These are phyloP conservation scores for Phytopythium sindhum DNA, from an alignment of 352 stramenopile species.

Conservation along the genomic window DNA sequence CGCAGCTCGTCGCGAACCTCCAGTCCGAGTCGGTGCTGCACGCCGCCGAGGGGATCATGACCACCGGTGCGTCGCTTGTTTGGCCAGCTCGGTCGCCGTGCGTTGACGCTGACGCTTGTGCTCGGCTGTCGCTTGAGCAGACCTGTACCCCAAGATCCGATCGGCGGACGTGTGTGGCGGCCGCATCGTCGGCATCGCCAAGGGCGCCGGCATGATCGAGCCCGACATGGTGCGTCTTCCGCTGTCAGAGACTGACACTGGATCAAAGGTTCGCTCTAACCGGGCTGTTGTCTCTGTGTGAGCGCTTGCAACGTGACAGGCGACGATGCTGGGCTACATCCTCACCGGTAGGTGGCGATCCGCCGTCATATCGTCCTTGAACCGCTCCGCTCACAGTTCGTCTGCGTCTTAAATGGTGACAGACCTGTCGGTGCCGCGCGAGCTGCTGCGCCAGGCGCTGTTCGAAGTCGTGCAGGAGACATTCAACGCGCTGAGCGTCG, in stretches of 20 bases:
- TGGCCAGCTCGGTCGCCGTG: too few species aligned
- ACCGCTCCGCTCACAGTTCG: background rate
- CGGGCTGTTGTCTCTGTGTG: background rate
- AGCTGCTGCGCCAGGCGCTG: constrained; percentile 77
- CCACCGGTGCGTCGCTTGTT: constrained; percentile 67
- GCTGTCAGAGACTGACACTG: constrained; percentile 25
- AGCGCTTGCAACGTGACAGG: constrained; percentile 11
- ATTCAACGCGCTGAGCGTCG: constrained; percentile 95
- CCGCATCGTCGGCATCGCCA: constrained; percentile 96
- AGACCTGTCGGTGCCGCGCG: constrained; percentile 76
- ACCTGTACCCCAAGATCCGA: constrained; percentile 90
- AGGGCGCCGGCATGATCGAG: constrained; percentile 99
- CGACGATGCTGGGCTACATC: constrained; percentile 88
- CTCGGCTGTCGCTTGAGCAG: constrained; percentile 15
- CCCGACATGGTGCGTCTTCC: constrained; percentile 92
- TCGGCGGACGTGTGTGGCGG: constrained; percentile 77
- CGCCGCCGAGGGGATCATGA: constrained; percentile 97
- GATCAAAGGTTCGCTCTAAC: background rate
- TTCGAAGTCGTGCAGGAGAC: constrained; percentile 80
- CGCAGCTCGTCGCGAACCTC: constrained; percentile 80
- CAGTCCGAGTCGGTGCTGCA: constrained; percentile 93
- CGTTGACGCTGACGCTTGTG: constrained; percentile 1
- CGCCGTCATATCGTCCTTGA: background rate
- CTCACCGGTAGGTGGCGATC: constrained; percentile 54
- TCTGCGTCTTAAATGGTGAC: background rate